Evolutionary conservation across 495 filamentous ascomycete species (phyloP), one percentile per base, ranked within the genome.

Genomic region (Parathielavia hyrcaniae): DNA sequence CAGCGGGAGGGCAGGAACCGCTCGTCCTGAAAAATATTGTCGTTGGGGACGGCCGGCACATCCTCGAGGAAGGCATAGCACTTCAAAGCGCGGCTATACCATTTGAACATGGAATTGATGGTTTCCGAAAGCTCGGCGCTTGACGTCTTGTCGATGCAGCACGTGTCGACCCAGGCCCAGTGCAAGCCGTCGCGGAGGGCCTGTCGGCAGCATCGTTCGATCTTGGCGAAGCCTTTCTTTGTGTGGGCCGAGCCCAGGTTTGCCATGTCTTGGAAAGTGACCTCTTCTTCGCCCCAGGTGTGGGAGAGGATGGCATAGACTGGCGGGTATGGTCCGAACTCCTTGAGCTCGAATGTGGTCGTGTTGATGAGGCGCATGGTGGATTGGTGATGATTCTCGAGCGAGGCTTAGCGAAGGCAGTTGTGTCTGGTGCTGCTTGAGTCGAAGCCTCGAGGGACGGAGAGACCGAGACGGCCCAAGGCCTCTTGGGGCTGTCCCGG

Each of bases 101-200:
- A 53, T 10, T 20, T 40, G 34, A 48, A 64, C 74, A 76, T 71
- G 30, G 70, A 66, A 36, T 72, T 72, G 57, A 74, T 71, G 34
- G 71, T 57, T 45, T 71, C 67, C 13, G 67, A 65, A 1, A 75
- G 67, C 62, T 75, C 73, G 13, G 71, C 65, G 49, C 65, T 69
- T 44, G 62, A 73, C 12, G 26, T 59, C 55, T 75, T 72, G 63
- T 76, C 66, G 34, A 77, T 75, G 48, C 65, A 67, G 39, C 60
- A 66, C 12, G 60, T 66, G 45, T 68, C 65, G 1, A 64, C 19
- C 63, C 60, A 67, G 2, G 58, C 63, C 35, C 45, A 67, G 16
- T 67, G 32, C 23, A 59, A 32, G 2, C 35, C 47, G 17, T 57
- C 38, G 2, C 26, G 13, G 17, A 52, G 14, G 19, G 60, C 63